Conservation (phyloP, 2,329 filamentous ascomycete genomes). For the Pochonia chlamydosporia region DNA sequence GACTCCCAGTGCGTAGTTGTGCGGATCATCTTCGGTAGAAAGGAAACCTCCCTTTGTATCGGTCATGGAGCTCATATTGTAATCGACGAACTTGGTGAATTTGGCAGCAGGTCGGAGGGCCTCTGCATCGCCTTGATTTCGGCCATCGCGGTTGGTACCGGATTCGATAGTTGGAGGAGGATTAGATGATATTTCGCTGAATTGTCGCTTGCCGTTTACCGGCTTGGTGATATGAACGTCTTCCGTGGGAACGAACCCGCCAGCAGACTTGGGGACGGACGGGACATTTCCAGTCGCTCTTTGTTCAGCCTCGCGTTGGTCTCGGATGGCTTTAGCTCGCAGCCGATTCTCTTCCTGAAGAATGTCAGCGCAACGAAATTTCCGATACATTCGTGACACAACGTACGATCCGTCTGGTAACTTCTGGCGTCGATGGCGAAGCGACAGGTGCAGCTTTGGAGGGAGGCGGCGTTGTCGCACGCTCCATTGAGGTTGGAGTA, state of each 20-base stretch:
- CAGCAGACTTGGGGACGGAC: conserved; percentile 44
- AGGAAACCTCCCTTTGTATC: conserved; percentile 97
- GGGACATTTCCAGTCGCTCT: conserved; percentile 37
- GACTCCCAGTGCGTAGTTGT: conserved; percentile 65
- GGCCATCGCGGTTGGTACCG: conserved; percentile 64
- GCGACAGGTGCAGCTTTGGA: conserved; percentile 19
- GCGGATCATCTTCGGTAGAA: conserved; percentile 83
- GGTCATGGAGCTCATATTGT: conserved; percentile 96
- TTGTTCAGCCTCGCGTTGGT: conserved; percentile 62
- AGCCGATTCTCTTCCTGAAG: conserved; percentile 77
- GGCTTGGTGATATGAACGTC: conserved; percentile 50
- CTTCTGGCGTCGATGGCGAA: conserved; percentile 49
- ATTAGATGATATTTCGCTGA: conserved; percentile 51
- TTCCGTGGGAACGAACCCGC: conserved; percentile 66
- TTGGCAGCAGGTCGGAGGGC: conserved; percentile 72
- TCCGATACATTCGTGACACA: neutral
- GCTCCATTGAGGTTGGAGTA: conserved; percentile 34
- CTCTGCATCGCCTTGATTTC: conserved; percentile 40
- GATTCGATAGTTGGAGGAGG: conserved; percentile 31
- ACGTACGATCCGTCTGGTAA: conserved; percentile 49
- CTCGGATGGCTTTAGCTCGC: conserved; percentile 79
- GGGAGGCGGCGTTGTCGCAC: conserved; percentile 39
- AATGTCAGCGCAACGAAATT: conserved; percentile 8
- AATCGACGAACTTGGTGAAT: conserved; percentile 92
- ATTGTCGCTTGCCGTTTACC: conserved; percentile 59